Evolutionary conservation across 164 flowering plant species (phyloP).

Genomic region (Amborella trichopoda): DNA sequence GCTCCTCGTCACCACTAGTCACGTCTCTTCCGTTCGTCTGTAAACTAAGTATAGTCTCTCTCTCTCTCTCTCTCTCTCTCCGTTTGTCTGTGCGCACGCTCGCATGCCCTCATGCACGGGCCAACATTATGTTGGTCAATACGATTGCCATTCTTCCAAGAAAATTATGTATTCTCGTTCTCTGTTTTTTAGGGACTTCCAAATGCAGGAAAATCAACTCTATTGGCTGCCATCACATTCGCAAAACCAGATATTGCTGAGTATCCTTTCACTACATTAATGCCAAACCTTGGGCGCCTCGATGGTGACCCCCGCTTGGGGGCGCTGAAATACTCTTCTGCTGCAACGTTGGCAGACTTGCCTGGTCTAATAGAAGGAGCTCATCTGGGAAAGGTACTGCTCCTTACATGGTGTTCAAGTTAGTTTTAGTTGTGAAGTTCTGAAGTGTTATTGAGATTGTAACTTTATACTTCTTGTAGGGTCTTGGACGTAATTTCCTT

Average conservation of each 20-base stretch:
- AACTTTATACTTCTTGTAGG: conserved; percentile 31
- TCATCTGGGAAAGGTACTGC: conserved; percentile 90
- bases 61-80: not conserved
- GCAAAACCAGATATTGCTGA: conserved; percentile 96
- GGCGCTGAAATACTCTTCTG: conserved; percentile 63
- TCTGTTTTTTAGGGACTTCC: conserved; percentile 71
- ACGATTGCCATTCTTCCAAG: too few species aligned
- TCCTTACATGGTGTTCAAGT: too few species aligned
- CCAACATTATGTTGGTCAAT: too few species aligned
- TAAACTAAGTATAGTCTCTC: too few species aligned
- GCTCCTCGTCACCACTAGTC: too few species aligned
- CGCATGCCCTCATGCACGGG: too few species aligned
- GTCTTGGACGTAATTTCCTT: conserved; percentile 92
- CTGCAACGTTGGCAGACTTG: conserved; percentile 91
- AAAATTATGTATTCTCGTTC: conserved; percentile 3
- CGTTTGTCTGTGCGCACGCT: too few species aligned
- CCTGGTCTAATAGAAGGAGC: conserved; percentile 99
- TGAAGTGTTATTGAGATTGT: not conserved
- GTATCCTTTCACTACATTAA: conserved; percentile 94
- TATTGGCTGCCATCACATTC: conserved; percentile 71
- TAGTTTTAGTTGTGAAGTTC: too few species aligned
- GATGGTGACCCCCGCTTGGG: conserved; percentile 92
- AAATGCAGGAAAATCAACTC: conserved; percentile 98
- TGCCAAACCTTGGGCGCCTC: conserved; percentile 98
- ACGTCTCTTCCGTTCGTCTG: too few species aligned